These are phyloP conservation scores for Magnaporthiopsis incrustans DNA, from an alignment of 2,329 filamentous ascomycete species.

Conservation along the genomic window DNA sequence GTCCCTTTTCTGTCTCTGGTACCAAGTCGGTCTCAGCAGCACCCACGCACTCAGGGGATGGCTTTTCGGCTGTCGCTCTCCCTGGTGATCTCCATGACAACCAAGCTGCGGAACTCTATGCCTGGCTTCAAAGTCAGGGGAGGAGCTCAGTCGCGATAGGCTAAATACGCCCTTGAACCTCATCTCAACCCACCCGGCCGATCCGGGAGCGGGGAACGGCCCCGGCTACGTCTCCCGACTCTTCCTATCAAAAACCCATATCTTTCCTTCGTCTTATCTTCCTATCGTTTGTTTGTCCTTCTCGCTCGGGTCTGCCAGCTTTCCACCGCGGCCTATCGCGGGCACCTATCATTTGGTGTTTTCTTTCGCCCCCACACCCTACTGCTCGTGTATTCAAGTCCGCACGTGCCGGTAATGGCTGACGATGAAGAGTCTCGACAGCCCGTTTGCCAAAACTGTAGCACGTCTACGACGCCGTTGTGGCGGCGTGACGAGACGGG, in stretches of 20 bases:
- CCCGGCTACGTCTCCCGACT: not conserved
- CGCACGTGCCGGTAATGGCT: conserved; percentile 41
- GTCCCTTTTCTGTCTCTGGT: not conserved
- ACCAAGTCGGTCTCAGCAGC: not conserved
- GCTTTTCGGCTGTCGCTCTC: not conserved
- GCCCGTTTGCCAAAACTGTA: conserved; percentile 95
- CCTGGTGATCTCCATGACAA: too few relatives aligned
- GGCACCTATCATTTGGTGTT: not conserved
- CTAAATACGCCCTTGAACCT: not conserved
- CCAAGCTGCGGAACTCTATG: not conserved
- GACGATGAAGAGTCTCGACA: conserved; percentile 58
- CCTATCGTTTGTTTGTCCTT: not conserved
- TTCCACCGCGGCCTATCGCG: not conserved
- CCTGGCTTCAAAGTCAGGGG: not conserved
- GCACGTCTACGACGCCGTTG: conserved; percentile 88
- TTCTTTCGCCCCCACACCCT: not conserved
- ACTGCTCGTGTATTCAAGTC: not conserved
- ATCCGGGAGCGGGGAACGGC: not conserved
- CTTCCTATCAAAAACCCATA: not conserved
- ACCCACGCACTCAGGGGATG: not conserved
- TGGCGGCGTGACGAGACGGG: conserved; percentile 97
- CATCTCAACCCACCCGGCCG: not conserved
- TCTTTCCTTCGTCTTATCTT: conserved; percentile 5
- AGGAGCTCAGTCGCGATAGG: conserved; percentile 2
- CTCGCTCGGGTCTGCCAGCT: not conserved